These are phyloP conservation scores for Verbena officinalis DNA, from an alignment of 257 asterid species.

Conservation along the genomic window DNA sequence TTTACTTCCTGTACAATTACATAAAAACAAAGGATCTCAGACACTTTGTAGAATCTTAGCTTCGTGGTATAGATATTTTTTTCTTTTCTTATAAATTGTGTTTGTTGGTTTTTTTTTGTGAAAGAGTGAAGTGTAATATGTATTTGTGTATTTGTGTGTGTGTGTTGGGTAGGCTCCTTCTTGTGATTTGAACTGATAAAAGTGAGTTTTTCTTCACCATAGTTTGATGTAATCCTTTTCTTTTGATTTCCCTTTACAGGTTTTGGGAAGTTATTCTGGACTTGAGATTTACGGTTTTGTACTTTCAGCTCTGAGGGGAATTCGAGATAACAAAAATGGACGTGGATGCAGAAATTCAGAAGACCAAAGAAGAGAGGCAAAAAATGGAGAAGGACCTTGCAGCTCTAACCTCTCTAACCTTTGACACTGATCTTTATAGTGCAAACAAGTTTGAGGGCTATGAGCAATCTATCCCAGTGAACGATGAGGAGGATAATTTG, in stretches of 20 bases:
- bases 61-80: too few species aligned
- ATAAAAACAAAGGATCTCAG: too few species aligned
- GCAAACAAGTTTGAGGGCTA: constrained; percentile 74
- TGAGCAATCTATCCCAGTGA: constrained; percentile 76
- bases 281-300: constrained; percentile 30
- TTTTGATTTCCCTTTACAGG: not conserved
- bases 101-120: not conserved
- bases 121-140: not conserved
- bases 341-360: constrained; percentile 67
- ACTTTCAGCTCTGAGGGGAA: constrained; percentile 4
- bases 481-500: constrained; percentile 66
- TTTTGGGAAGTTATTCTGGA: constrained; percentile 20
- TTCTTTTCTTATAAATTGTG: not conserved
- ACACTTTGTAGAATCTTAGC: too few species aligned
- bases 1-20: not conserved
- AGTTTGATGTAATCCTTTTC: not conserved
- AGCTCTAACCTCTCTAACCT: constrained; percentile 64
- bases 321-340: constrained; percentile 41
- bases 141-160: not conserved
- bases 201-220: not conserved
- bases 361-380: constrained; percentile 73
- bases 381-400: constrained; percentile 92
- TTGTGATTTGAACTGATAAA: not conserved
- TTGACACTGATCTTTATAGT: constrained; percentile 73
- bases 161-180: not conserved